A percentile compares a stretch with the other conserved stretches of the same genome.
Conservation (phyloP, 306 rosid genomes). For the Hippophae gyantsensis region DNA sequence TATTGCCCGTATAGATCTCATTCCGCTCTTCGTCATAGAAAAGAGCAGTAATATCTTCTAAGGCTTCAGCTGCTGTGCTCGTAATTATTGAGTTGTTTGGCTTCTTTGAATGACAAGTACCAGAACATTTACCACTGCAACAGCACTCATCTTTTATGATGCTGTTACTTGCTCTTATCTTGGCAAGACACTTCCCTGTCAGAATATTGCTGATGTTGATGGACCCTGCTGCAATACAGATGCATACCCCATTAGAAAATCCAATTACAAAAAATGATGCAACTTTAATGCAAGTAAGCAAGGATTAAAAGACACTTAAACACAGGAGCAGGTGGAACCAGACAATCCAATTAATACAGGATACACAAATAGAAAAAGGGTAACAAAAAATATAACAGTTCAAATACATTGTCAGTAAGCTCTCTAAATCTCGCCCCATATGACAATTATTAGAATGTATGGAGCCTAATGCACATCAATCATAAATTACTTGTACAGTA, state of each 20-base stretch:
- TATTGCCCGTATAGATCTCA: constrained; percentile 81
- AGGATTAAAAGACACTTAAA: too few relatives aligned
- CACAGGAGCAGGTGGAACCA: too few relatives aligned
- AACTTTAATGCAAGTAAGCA: too few relatives aligned
- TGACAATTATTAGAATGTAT: too few relatives aligned
- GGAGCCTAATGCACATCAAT: too few relatives aligned
- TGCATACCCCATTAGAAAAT: constrained; percentile 19
- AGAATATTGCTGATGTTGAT: constrained; percentile 85
- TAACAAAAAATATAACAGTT: too few relatives aligned
- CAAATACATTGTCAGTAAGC: too few relatives aligned
- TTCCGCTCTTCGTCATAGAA: constrained; percentile 86
- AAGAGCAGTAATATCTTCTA: constrained; percentile 88
- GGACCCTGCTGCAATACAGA: constrained; percentile 59
- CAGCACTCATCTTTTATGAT: constrained; percentile 21
- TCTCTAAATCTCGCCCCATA: too few relatives aligned
- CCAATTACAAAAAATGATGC: too few relatives aligned
- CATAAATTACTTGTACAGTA: too few relatives aligned
- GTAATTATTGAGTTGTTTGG: constrained; percentile 33
- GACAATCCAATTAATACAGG: too few relatives aligned
- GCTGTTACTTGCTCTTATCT: constrained; percentile 50
- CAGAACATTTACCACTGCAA: constrained; percentile 36
- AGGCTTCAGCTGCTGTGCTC: constrained; percentile 73
- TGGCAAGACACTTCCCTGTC: constrained; percentile 81
- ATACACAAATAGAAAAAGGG: too few relatives aligned
- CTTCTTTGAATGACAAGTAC: constrained; percentile 43